A percentile compares a stretch with the other conserved stretches of the same genome.
Conservation (phyloP, 352 stramenopile genomes). For the Aphanomyces invadans region DNA sequence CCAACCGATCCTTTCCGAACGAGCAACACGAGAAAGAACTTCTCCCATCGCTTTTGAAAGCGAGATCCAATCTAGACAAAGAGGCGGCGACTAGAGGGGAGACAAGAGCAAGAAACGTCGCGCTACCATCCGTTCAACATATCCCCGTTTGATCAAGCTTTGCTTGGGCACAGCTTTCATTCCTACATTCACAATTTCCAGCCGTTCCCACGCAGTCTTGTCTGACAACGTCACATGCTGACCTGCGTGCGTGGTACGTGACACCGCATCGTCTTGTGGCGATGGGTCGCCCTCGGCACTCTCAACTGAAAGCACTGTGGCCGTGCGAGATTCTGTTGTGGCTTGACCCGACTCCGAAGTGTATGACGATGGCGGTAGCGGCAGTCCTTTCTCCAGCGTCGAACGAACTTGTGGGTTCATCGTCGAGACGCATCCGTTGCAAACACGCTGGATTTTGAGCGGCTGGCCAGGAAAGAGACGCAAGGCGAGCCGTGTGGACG, state of each 20-base stretch:
- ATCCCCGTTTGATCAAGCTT: constrained; percentile 22
- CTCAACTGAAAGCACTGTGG: neutral
- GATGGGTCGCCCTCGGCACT: neutral
- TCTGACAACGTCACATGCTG: neutral
- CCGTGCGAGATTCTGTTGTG: neutral
- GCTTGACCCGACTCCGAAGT: neutral
- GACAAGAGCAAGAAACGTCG: no score
- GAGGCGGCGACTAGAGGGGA: no score
- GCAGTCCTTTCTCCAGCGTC: neutral
- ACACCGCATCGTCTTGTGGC: neutral
- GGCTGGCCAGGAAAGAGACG: constrained; percentile 43
- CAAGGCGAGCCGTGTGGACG: constrained; percentile 39
- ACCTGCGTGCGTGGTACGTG: neutral
- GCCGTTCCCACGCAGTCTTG: neutral
- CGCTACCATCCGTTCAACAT: constrained; percentile 27
- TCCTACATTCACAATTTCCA: neutral
- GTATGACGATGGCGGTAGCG: neutral
- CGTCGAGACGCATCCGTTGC: constrained; percentile 35
- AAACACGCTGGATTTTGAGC: constrained; percentile 42
- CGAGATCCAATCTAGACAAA: constrained; percentile 35
- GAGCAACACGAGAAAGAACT: constrained; percentile 64
- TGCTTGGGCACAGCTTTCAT: neutral
- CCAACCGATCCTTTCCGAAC: constrained; percentile 62
- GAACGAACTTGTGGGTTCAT: constrained; percentile 23
- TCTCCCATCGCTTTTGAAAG: constrained; percentile 55